These are phyloP conservation scores for Lagenidium sp. DNA, from an alignment of 352 stramenopile species.

Conservation along the genomic window DNA sequence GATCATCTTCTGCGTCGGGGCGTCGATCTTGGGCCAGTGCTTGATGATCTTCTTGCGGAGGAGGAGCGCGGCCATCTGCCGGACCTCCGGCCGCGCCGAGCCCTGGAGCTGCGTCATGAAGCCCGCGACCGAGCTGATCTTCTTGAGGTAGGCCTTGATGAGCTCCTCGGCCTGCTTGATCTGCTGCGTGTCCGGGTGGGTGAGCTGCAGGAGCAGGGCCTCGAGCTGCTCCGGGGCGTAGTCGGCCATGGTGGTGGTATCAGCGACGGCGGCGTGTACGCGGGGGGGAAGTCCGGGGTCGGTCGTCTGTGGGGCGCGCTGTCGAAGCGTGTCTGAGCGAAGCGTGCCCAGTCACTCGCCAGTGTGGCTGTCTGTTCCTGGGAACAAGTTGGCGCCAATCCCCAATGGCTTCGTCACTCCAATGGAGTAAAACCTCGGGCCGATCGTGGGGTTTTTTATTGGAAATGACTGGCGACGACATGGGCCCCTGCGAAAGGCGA, in stretches of 20 bases:
- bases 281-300: not conserved
- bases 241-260: slow-evolving; percentile 43
- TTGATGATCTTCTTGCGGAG: slow-evolving; percentile 92
- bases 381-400: not conserved
- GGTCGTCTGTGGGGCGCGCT: slow-evolving; percentile 4
- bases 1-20: slow-evolving; percentile 53
- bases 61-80: slow-evolving; percentile 90
- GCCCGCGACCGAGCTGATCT: slow-evolving; percentile 72
- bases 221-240: slow-evolving; percentile 80
- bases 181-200: slow-evolving; percentile 90
- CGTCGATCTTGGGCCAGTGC: slow-evolving; percentile 90
- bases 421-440: slow-evolving; percentile 7
- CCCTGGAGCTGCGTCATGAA: slow-evolving; percentile 87
- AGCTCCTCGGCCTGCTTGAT: slow-evolving; percentile 92
- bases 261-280: not conserved
- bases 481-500: slow-evolving; percentile 9
- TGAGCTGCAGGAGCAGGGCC: slow-evolving; percentile 85
- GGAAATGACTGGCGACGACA: slow-evolving; percentile 16
- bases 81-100: slow-evolving; percentile 70
- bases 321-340: slow-evolving; percentile 1
- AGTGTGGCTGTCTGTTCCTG: no score
- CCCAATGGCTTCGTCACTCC: slow-evolving; percentile 13
- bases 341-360: not conserved
- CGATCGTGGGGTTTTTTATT: no score
- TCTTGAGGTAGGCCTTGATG: slow-evolving; percentile 92